Evolutionary conservation across 164 flowering plant species (phyloP), one percentile per base, ranked within the genome.

Genomic region (Tinospora cordifolia): DNA sequence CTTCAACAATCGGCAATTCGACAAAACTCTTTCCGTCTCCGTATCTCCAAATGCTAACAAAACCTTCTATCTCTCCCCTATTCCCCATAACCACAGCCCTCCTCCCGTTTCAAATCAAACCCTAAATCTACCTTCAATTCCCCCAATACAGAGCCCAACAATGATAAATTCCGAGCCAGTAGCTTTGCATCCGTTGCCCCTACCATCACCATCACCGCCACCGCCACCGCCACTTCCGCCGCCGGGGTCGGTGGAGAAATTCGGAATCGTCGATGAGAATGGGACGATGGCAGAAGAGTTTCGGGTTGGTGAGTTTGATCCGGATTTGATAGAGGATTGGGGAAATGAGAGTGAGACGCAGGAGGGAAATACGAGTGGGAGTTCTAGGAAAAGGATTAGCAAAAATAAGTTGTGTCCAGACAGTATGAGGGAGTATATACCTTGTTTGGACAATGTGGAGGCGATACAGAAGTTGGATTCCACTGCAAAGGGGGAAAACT

Each of bases 221-320:
- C 66, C 79, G 0, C 76, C 80, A 1, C 75, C 88, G 3, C 81
- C 81, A 3, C 82, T 85, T 0, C 85, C 88, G 0, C 83, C 84
- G 13, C 75, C 81, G 12, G 73, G 65, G 27, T 38, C 71, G 63
- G 21, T 85, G 49, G 69, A 82, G 83, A 86, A 75, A 67, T 82
- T 81, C 67, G 99, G 99, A 41, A 80, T 94, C 69, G 82, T 94
- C 40, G 87, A 89, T 59, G 91, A 80, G 81, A 84, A 88, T 64
- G 99, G 99, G 34, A 82, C 85, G 62, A 94, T 92, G 99, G 60
- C 81, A 47, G 90, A 87, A 22, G 88, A 92, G 2, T 94, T 94
- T 59, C 90, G 84, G 75, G 82, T 92, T 51, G 99, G 96, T 30
- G 91, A 83, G 27, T 84, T 83, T 60, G 92, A 92, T 78, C 83